Evolutionary conservation across 1,139 yeast species (phyloP).

Genomic region (Candida tetrigidarum): DNA sequence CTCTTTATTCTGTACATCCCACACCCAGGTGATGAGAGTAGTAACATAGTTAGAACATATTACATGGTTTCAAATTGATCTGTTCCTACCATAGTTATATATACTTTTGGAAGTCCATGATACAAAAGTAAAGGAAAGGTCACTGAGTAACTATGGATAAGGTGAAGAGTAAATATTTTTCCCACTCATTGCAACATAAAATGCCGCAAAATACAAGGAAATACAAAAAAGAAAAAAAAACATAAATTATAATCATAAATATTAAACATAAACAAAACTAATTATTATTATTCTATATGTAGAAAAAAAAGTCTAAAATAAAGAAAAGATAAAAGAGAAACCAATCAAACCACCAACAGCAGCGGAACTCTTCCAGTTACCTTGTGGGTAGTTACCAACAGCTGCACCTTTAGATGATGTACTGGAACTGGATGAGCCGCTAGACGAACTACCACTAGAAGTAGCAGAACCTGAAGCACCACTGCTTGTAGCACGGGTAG

Average conservation of each 20-base stretch:
- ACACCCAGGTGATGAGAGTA: too few relatives aligned
- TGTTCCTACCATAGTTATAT: too few relatives aligned
- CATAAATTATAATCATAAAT: not conserved
- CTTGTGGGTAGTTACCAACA: constrained; percentile 17
- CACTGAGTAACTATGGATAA: not conserved
- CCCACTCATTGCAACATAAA: not conserved
- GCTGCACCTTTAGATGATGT: constrained; percentile 22
- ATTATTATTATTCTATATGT: not conserved
- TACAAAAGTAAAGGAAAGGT: not conserved
- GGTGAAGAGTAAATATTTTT: not conserved
- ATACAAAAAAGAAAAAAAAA: not conserved
- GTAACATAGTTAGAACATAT: too few relatives aligned
- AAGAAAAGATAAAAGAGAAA: constrained; percentile 38
- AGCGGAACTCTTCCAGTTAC: constrained; percentile 46
- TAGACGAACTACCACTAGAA: constrained; percentile 5
- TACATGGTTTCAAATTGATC: too few relatives aligned
- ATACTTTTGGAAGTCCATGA: too few relatives aligned
- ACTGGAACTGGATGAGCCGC: constrained; percentile 2
- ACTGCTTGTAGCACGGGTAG: constrained; percentile 4
- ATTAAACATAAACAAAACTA: not conserved
- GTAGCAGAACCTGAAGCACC: constrained; percentile 13
- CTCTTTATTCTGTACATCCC: too few relatives aligned
- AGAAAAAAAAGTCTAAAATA: constrained; percentile 23
- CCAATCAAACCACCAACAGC: constrained; percentile 45
- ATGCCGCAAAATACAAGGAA: too few relatives aligned